These are phyloP conservation scores for Rhynchospora breviuscula DNA, from an alignment of 176 grass and related monocot genomes.

Conservation along the genomic window DNA sequence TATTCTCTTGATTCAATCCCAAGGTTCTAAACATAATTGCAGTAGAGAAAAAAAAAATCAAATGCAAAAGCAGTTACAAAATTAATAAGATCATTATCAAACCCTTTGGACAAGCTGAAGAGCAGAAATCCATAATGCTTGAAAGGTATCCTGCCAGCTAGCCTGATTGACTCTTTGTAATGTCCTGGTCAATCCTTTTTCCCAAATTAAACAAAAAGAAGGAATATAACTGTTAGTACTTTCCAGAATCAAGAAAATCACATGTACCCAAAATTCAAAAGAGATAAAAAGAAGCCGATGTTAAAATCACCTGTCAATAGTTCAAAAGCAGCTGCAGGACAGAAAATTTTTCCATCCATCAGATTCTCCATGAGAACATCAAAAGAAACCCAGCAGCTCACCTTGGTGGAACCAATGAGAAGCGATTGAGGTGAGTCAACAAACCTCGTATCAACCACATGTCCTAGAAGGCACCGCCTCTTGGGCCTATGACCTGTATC, in stretches of 20 bases:
- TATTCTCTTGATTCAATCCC: too few species aligned
- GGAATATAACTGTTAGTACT: neutral
- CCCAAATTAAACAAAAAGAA: conserved; percentile 1
- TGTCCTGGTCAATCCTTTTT: conserved; percentile 49
- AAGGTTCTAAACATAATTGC: too few species aligned
- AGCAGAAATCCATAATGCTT: conserved; percentile 66
- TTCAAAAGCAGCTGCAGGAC: conserved; percentile 50
- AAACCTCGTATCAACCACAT: conserved; percentile 31
- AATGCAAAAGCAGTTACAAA: too few species aligned
- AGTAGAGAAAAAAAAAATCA: too few species aligned
- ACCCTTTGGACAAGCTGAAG: conserved; percentile 57
- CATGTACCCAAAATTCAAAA: neutral
- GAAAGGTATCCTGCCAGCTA: conserved; percentile 70
- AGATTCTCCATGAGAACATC: conserved; percentile 73
- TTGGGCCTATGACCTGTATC: conserved; percentile 21
- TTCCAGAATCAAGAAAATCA: neutral
- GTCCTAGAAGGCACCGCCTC: conserved; percentile 34
- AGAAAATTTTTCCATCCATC: conserved; percentile 53
- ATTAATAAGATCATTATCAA: conserved; percentile 25
- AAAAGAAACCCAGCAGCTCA: conserved; percentile 56
- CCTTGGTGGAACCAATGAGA: conserved; percentile 34
- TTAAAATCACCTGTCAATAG: conserved; percentile 45
- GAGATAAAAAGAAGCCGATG: neutral
- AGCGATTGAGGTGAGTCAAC: conserved; percentile 33
- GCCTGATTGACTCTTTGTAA: conserved; percentile 58